Base-by-base conservation (phyloP, 208 protist species). In the Naegleria gruberi region DNA sequence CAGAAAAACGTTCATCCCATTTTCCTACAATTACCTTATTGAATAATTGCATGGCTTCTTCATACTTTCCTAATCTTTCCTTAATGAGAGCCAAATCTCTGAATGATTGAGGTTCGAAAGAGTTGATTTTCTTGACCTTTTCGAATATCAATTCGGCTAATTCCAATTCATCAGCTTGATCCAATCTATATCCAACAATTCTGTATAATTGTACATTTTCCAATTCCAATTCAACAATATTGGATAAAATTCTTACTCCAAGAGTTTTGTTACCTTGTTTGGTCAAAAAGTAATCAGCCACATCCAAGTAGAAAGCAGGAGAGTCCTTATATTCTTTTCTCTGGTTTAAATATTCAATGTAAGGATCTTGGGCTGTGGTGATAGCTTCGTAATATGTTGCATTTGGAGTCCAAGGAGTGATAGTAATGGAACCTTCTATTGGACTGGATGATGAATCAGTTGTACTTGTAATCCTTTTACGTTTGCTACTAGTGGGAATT, bases 111-210 rank as follows among this genome's bases (percentile, higher is more conserved):
- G 90, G 90, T 65, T 92, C 90, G 17, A 47, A 17, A 30, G 85
- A 57, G 12, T 0, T 37, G 2, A 92, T 0, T 43, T 65, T 74
- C 4, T 74, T 4, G 4, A 92, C 90, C 26, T 90, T 74, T 73
- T 26, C 30, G 65, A 92, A 92, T 4, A 92, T 41, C 15, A 8
- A 15, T 47, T 89, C 42, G 7, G 90, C n/a, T 12, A 43, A 51
- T 7, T 89, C 90, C 4, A 45, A 57, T n/a, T 81, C 6, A 43
- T 47, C 17, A 1, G 2, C 43, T 55, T 90, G 65, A 55, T 90
- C 84, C 10, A 92, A 47, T 77, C 34, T 3, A 90, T 92, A 92
- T 45, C 41, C 90, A 89, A 92, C 44, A 15, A 92, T 92, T 82
- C 90, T 41, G 47, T 46, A 85, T 34, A 92, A 47, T 65, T 92